A percentile compares a stretch with the other conserved stretches of the same genome.
Conservation (phyloP, 371 early-diverging fungal genomes). For the Enterospora canceri region DNA sequence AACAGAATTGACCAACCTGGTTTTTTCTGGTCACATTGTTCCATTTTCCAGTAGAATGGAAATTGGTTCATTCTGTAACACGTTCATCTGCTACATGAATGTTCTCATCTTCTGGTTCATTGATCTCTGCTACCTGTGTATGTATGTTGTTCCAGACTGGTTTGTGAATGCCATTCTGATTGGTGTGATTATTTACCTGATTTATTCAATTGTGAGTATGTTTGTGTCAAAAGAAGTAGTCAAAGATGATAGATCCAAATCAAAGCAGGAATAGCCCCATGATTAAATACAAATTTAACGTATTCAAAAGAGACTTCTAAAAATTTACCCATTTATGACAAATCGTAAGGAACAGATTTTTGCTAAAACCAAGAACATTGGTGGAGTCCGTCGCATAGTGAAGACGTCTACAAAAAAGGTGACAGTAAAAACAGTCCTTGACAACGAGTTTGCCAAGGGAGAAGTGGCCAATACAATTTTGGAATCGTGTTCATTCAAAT, state of each 20-base stretch:
- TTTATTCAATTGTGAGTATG: constrained; percentile 30
- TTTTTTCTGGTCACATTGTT: neutral
- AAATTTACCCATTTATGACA: constrained; percentile 16
- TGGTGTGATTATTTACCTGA: constrained; percentile 29
- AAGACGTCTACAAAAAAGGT: neutral
- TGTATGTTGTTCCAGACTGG: constrained; percentile 21
- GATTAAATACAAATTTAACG: no score
- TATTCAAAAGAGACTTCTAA: no score
- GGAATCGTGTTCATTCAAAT: constrained; percentile 17
- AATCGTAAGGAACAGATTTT: constrained; percentile 26
- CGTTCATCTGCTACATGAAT: neutral
- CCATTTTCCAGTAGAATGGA: neutral
- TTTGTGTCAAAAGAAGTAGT: neutral
- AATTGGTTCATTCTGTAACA: neutral
- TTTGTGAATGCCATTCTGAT: constrained; percentile 11
- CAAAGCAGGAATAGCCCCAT: no score
- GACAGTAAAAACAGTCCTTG: neutral
- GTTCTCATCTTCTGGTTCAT: constrained; percentile 25
- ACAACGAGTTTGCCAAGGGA: constrained; percentile 1
- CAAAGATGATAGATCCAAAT: no score
- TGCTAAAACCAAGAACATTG: constrained; percentile 3
- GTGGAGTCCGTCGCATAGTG: neutral
- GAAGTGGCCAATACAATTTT: constrained; percentile 11
- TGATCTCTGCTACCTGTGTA: constrained; percentile 1
- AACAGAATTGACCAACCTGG: neutral